Evolutionary conservation across 345 rosid species (phyloP).

Genomic region (Camelina neglecta): DNA sequence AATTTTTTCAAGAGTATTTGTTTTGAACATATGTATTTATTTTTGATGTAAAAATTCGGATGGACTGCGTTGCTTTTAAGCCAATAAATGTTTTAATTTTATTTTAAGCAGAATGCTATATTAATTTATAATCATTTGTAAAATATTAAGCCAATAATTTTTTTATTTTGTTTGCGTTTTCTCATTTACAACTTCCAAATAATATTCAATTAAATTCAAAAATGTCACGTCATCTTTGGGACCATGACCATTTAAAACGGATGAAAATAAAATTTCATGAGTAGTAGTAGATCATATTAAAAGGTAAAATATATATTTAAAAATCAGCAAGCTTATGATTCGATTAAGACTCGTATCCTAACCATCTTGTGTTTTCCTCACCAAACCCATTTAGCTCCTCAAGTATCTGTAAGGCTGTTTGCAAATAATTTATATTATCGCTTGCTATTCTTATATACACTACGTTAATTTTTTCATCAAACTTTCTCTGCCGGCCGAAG

Average conservation of each 20-base stretch:
- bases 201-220: background rate
- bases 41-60: background rate
- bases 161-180: background rate
- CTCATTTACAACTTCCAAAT: background rate
- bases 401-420: background rate
- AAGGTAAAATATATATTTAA: background rate
- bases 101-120: background rate
- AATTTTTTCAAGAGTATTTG: background rate
- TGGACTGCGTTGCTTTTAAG: conserved; percentile 7
- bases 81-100: background rate
- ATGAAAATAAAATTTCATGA: background rate
- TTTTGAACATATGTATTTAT: background rate
- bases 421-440: background rate
- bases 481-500: background rate
- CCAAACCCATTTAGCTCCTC: conserved; percentile 37
- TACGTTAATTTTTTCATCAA: background rate
- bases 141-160: background rate
- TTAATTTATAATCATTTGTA: background rate
- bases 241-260: background rate
- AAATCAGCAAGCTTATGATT: conserved; percentile 43
- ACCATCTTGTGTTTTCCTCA: conserved; percentile 36
- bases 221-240: background rate
- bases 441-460: conserved; percentile 10
- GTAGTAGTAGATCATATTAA: background rate
- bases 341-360: conserved; percentile 33